These are phyloP conservation scores for Penicillium sp. DNA, from an alignment of 2,329 filamentous ascomycete species.

Conservation along the genomic window DNA sequence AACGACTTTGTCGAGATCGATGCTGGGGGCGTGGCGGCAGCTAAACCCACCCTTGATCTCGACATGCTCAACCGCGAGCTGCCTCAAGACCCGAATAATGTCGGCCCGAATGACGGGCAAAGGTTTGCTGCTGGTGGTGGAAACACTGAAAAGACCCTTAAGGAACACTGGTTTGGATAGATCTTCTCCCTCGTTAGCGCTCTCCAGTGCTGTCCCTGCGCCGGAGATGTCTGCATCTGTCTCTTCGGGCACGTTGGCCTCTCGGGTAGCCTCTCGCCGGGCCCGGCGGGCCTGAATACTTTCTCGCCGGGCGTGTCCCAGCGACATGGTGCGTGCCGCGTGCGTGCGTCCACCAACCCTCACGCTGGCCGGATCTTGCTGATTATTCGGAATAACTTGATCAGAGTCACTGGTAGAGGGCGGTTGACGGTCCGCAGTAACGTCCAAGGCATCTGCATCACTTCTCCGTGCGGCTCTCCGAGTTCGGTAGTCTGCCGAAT, in stretches of 20 bases:
- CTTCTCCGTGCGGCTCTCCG: slow-evolving; percentile 59
- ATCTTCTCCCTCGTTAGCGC: slow-evolving; percentile 62
- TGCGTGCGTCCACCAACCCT: slow-evolving; percentile 57
- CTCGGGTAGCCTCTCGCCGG: slow-evolving; percentile 67
- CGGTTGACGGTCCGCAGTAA: slow-evolving; percentile 58
- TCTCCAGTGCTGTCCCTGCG: slow-evolving; percentile 52
- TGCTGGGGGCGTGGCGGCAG: slow-evolving; percentile 84
- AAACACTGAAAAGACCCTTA: slow-evolving; percentile 95
- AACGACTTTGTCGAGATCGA: slow-evolving; percentile 73
- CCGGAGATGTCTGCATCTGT: slow-evolving; percentile 74
- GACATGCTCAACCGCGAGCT: slow-evolving; percentile 83
- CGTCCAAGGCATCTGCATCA: slow-evolving; percentile 53
- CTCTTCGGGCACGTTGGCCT: slow-evolving; percentile 83
- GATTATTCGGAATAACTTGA: slow-evolving; percentile 57
- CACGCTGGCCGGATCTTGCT: slow-evolving; percentile 44
- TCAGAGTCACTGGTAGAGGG: slow-evolving; percentile 78
- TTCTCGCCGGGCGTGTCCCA: slow-evolving; percentile 84
- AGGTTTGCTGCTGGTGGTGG: slow-evolving; percentile 90
- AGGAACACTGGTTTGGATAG: slow-evolving; percentile 86
- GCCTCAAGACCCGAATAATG: slow-evolving; percentile 82
- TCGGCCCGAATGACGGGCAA: slow-evolving; percentile 81
- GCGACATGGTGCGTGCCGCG: slow-evolving; percentile 75
- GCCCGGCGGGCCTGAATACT: slow-evolving; percentile 85
- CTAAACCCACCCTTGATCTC: slow-evolving; percentile 94
- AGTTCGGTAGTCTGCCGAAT: slow-evolving; percentile 73